A percentile compares a stretch with the other conserved stretches of the same genome.
These are phyloP conservation scores for Asclepias syriaca DNA, from an alignment of 257 asterid genomes.

Conservation along the genomic window DNA sequence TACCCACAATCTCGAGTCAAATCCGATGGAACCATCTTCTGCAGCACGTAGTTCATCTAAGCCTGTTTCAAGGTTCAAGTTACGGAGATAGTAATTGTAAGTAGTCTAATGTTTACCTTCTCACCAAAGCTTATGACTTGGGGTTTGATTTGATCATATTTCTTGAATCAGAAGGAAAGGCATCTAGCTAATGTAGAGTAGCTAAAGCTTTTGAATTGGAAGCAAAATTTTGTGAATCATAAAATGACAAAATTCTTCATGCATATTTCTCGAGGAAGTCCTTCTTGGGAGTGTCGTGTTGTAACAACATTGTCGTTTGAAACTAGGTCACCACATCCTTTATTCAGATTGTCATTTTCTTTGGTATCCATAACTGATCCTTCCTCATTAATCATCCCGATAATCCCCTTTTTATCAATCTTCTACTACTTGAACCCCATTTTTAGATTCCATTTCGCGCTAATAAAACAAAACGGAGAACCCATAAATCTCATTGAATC, in stretches of 20 bases:
- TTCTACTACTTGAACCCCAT: no score
- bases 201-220: neutral
- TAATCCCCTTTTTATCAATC: no score
- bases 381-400: no score
- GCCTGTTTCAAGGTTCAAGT: slow-evolving; percentile 84
- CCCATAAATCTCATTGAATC: no score
- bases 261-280: neutral
- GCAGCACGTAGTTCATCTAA: slow-evolving; percentile 41
- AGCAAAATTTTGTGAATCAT: neutral
- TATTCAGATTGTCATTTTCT: no score
- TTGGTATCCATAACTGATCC: no score
- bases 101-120: neutral
- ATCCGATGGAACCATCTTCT: slow-evolving; percentile 29
- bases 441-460: no score
- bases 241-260: neutral
- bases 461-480: no score
- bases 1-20: slow-evolving; percentile 32
- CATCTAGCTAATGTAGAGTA: neutral
- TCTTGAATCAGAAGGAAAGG: neutral
- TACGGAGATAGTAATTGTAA: slow-evolving; percentile 14
- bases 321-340: no score
- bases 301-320: no score
- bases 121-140: neutral
- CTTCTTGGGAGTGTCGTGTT: neutral
- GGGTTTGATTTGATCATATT: neutral